These are phyloP conservation scores for Leccinum pallidistipes DNA, from an alignment of 1,284 basidiomycete genomes.

Conservation along the genomic window DNA sequence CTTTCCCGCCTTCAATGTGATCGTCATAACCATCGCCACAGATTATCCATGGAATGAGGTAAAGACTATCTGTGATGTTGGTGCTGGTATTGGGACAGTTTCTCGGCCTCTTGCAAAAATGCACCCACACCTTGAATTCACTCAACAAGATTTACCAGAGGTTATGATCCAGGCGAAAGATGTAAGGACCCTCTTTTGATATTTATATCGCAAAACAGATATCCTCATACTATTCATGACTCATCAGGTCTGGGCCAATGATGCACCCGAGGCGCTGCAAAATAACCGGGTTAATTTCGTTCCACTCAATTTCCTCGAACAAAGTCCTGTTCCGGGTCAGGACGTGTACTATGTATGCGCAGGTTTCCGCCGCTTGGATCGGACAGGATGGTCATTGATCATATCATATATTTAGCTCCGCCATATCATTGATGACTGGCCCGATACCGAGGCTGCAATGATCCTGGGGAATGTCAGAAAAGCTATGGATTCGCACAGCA, in stretches of 20 bases:
- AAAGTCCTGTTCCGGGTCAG: slow-evolving; percentile 39
- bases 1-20: not conserved
- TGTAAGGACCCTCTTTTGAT: slow-evolving; percentile 9
- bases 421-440: slow-evolving; percentile 31
- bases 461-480: slow-evolving; percentile 23
- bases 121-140: slow-evolving; percentile 42
- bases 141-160: slow-evolving; percentile 47
- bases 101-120: slow-evolving; percentile 41
- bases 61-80: slow-evolving; percentile 49
- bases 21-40: not conserved
- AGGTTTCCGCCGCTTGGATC: not conserved
- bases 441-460: slow-evolving; percentile 21
- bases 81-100: slow-evolving; percentile 46
- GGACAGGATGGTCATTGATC: not conserved
- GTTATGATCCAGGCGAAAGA: slow-evolving; percentile 37
- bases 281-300: slow-evolving; percentile 39
- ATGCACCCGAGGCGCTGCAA: slow-evolving; percentile 36
- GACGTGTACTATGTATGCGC: slow-evolving; percentile 46
- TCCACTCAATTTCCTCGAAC: slow-evolving; percentile 47
- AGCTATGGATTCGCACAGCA: slow-evolving; percentile 28
- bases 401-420: slow-evolving; percentile 19
- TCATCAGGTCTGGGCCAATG: slow-evolving; percentile 35
- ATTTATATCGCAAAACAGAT: not conserved
- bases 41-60: slow-evolving; percentile 46
- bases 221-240: not conserved